phyloP scores from a whole-genome alignment of 495 filamentous ascomycete species.

The Penicillium dipodomyicola region DNA sequence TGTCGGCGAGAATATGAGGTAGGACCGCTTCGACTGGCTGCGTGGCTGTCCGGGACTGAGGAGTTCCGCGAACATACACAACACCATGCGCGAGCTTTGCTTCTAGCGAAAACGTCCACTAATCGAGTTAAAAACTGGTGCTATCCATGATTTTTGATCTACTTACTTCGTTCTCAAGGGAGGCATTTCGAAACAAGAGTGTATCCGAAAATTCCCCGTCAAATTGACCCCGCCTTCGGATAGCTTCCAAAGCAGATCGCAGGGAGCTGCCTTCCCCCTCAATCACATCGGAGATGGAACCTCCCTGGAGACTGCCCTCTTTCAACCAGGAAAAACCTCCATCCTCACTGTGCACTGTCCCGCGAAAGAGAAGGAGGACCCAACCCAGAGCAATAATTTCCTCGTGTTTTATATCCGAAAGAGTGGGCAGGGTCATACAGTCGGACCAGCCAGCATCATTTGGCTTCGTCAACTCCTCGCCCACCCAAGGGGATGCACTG shows the following conservation, averaged over 20 bases:
- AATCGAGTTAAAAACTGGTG: not conserved
- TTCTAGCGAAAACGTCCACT: not conserved
- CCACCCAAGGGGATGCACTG: not conserved
- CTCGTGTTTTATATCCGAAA: not conserved
- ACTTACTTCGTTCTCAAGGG: not conserved
- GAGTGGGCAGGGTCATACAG: not conserved
- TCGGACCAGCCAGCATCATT: not conserved
- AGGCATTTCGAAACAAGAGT: not conserved
- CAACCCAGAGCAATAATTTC: not conserved
- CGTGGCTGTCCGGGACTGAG: not conserved
- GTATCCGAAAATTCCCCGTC: not conserved
- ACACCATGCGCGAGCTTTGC: not conserved
- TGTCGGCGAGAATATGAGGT: not conserved
- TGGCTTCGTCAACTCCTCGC: not conserved
- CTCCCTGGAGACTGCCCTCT: not conserved
- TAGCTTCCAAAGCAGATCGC: not conserved
- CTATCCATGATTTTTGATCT: not conserved
- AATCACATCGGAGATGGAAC: not conserved
- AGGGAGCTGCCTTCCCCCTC: not conserved
- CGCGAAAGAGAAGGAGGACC: constrained; percentile 1
- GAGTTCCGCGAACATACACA: not conserved
- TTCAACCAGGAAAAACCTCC: not conserved
- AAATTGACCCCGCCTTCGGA: not conserved
- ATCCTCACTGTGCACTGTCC: not conserved
- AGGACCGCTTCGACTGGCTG: not conserved